Evolutionary conservation across 2,329 filamentous ascomycete genomes (phyloP), one percentile per base, ranked within the genome.

Genomic region (Aureobasidium pullulans): DNA sequence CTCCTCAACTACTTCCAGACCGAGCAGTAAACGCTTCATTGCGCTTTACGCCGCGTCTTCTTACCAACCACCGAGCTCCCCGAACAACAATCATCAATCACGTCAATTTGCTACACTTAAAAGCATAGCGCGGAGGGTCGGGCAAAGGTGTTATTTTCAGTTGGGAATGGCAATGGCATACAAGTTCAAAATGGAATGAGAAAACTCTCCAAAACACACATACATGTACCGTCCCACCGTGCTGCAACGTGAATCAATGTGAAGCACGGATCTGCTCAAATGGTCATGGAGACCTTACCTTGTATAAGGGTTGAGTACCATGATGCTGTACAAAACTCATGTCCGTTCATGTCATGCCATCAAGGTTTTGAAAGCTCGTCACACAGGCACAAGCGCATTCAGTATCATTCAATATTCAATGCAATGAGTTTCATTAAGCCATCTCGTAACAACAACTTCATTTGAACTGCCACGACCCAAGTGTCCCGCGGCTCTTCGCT

Each of bases 1-100:
- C 89, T 99, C 77, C 90, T 99, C 79, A 96, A 99, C 88, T 99
- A 99, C 89, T 97, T 99, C 92, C 89, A 96, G 84, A 96, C 91
- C 77, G 78, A 80, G 76, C 78, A 80, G 71, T 81, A 80, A 65
- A 69, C 61, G 63, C 48, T 57, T 46, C 47, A 47, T 40, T 48
- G 42, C 47, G 46, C 37, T 53, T 59, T 59, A 52, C 48, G 48
- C 47, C 31, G 19, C 46, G 19, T 44, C 37, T 59, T 29, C 34
- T 32, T 23, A 23, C 23, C 13, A 16, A 37, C 16, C 37, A 59
- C 16, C 47, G 47, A 50, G 40, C 40, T 47, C 7, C 49, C 39
- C 57, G 48, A 29, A 48, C 31, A 53, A 54, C 6, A 32, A 37
- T 44, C 34, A 42, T 31, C 39, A 57, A 42, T 43, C 32, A 57